Evolutionary conservation across 2,329 filamentous ascomycete species (phyloP).

Genomic region (Botrytis fabae): DNA sequence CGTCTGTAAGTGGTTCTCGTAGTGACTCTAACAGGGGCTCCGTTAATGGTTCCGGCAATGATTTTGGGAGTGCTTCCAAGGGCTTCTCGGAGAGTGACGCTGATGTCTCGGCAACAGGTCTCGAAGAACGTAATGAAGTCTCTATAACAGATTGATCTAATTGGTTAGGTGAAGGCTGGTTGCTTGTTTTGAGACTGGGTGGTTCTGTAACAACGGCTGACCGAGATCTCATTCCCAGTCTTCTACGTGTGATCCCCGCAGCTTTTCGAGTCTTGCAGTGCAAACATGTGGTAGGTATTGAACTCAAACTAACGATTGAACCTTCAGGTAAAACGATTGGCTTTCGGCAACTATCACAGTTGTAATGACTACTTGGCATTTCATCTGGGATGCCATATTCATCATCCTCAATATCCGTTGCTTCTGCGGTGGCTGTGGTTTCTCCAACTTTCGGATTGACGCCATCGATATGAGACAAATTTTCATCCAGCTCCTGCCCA

Average conservation of each 20-base stretch:
- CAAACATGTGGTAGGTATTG: not conserved
- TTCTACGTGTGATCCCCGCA: not conserved
- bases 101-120: not conserved
- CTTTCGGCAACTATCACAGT: constrained; percentile 12
- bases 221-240: not conserved
- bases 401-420: constrained; percentile 1
- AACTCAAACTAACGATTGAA: not conserved
- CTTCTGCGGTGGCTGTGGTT: not conserved
- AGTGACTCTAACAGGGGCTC: not conserved
- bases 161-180: not conserved
- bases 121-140: not conserved
- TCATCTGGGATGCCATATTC: not conserved
- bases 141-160: not conserved
- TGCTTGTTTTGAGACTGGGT: no score
- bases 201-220: not conserved
- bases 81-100: not conserved
- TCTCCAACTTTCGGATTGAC: not conserved
- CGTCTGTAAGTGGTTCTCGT: no score
- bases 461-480: not conserved
- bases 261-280: constrained; percentile 1
- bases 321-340: constrained; percentile 11
- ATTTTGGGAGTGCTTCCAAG: not conserved
- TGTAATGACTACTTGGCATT: not conserved
- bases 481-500: not conserved
- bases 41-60: no score